Percentiles rank a stretch among this genome's conserved stretches.
Conservation (phyloP, 257 asterid genomes). For the Sherardia arvensis region DNA sequence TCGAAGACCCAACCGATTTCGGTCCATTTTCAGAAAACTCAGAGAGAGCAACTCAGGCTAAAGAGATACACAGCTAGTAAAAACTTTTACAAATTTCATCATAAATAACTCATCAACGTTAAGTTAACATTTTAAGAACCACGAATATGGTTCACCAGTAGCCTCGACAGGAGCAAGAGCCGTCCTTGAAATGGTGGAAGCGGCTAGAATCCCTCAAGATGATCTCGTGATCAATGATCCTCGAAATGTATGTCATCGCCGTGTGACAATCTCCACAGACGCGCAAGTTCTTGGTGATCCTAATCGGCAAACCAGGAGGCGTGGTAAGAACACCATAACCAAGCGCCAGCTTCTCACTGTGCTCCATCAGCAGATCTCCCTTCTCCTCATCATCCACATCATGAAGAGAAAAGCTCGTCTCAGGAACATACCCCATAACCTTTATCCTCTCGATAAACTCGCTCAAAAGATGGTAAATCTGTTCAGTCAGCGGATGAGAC, state of each 20-base stretch:
- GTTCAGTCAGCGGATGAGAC: conserved; percentile 63
- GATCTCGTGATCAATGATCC: conserved; percentile 62
- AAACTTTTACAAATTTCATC: too few species aligned
- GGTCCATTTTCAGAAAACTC: too few species aligned
- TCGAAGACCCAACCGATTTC: too few species aligned
- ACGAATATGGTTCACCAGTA: conserved; percentile 64
- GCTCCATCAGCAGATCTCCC: conserved; percentile 64
- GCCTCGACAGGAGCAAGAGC: conserved; percentile 84
- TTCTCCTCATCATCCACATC: conserved; percentile 97
- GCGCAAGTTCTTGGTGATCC: conserved; percentile 86
- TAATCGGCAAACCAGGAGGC: conserved; percentile 64
- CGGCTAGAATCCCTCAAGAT: conserved; percentile 84
- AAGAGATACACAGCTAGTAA: too few species aligned
- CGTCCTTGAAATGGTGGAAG: conserved; percentile 82
- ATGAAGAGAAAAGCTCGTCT: conserved; percentile 80
- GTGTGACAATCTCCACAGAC: conserved; percentile 87
- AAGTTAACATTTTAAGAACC: too few species aligned
- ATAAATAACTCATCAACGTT: too few species aligned
- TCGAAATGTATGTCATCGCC: conserved; percentile 59
- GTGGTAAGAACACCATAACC: conserved; percentile 81
- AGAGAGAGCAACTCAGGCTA: too few species aligned
- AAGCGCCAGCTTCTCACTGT: conserved; percentile 91
- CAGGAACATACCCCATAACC: conserved; percentile 78
- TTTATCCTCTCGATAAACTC: conserved; percentile 55
- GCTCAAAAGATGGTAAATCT: conserved; percentile 48